A percentile compares a stretch with the other conserved stretches of the same genome.
Conservation (phyloP, 2,329 filamentous ascomycete genomes). For the Chrysoporthe cubensis region DNA sequence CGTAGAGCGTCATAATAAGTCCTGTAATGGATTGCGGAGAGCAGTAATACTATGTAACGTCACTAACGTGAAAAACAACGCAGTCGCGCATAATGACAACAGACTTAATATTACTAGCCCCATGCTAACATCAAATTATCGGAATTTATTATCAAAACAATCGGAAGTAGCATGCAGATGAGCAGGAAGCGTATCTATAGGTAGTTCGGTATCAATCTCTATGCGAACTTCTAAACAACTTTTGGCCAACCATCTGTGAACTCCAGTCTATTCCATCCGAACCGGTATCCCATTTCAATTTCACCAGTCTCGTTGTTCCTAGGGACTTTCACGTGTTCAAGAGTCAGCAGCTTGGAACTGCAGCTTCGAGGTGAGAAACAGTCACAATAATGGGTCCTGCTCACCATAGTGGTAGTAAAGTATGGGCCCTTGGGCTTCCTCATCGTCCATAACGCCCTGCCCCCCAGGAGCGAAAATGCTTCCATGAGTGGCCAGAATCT, state of each 20-base stretch:
- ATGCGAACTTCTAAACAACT: slow-evolving; percentile 23
- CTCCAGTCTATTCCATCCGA: slow-evolving; percentile 49
- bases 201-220: not conserved
- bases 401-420: slow-evolving; percentile 63
- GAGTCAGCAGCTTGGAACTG: not conserved
- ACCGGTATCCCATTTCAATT: slow-evolving; percentile 48
- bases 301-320: slow-evolving; percentile 58
- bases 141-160: no score
- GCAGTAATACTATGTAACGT: no score
- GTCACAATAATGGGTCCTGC: not conserved
- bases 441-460: slow-evolving; percentile 60
- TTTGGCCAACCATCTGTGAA: slow-evolving; percentile 33
- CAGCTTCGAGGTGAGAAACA: no score
- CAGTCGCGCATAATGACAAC: no score
- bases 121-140: no score
- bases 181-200: no score
- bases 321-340: slow-evolving; percentile 24
- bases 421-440: slow-evolving; percentile 49
- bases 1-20: no score
- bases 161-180: no score
- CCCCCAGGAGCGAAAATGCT: slow-evolving; percentile 66
- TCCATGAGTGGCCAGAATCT: slow-evolving; percentile 60
- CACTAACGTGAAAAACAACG: no score
- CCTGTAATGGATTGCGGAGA: no score
- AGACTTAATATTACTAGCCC: no score